phyloP scores from a whole-genome alignment of 129 eudicot species.

The Dittrichia graveolens region DNA sequence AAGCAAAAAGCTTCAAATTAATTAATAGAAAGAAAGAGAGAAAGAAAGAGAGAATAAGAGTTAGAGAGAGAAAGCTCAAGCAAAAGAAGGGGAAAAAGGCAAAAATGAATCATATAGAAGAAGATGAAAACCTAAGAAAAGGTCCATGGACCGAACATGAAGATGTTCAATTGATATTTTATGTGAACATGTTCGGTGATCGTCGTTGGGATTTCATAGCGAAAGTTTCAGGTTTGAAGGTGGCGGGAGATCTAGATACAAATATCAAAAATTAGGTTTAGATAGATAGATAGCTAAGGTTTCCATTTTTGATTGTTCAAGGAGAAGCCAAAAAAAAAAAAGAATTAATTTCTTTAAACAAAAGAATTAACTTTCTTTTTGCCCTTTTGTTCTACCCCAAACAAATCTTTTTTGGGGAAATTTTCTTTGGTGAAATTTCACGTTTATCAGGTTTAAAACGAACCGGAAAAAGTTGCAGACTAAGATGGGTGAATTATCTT shows the following conservation, averaged over 20 bases:
- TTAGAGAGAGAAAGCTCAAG: slow-evolving; percentile 13
- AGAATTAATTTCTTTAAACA: not conserved
- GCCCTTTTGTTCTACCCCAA: slow-evolving; percentile 37
- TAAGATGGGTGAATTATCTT: slow-evolving; percentile 95
- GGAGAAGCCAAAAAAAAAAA: slow-evolving; percentile 31
- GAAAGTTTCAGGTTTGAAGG: slow-evolving; percentile 97
- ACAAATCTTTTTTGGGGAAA: slow-evolving; percentile 27
- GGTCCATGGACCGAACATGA: slow-evolving; percentile 96
- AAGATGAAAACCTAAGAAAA: slow-evolving; percentile 56
- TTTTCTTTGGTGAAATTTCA: slow-evolving; percentile 38
- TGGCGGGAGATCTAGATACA: slow-evolving; percentile 79
- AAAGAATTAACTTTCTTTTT: slow-evolving; percentile 19
- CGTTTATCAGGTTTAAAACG: slow-evolving; percentile 78
- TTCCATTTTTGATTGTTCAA: slow-evolving; percentile 36
- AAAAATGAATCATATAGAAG: slow-evolving; percentile 43
- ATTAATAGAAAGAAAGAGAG: not conserved
- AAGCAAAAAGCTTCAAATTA: slow-evolving; percentile 24
- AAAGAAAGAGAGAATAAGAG: slow-evolving; percentile 18
- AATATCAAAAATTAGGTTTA: slow-evolving; percentile 45
- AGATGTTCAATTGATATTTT: slow-evolving; percentile 68
- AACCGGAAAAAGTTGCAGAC: slow-evolving; percentile 94
- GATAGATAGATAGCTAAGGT: slow-evolving; percentile 32
- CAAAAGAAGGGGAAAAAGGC: not conserved
- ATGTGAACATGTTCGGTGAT: slow-evolving; percentile 79
- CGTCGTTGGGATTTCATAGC: slow-evolving; percentile 96